Conservation (phyloP, 169 alveolate genomes). For the Eimeria maxima region DNA sequence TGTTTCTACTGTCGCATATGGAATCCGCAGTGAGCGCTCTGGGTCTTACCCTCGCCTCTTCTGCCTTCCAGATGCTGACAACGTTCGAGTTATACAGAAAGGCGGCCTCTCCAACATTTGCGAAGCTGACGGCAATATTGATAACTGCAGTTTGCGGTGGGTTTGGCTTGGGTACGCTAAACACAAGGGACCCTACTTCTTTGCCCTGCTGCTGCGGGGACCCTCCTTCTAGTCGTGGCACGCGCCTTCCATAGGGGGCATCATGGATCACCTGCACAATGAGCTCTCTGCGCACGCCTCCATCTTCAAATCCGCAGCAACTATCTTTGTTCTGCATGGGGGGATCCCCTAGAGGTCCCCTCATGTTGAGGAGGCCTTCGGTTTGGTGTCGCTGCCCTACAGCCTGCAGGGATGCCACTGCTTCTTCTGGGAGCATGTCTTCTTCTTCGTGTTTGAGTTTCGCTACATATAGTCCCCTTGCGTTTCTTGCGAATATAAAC, state of each 20-base stretch:
- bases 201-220: background rate
- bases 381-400: too few species aligned
- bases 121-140: conserved; percentile 31
- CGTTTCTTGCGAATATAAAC: conserved; percentile 13
- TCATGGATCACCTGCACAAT: conserved; percentile 17
- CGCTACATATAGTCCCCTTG: conserved; percentile 21
- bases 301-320: background rate
- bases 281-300: conserved; percentile 26
- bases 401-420: too few species aligned
- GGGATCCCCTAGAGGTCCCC: too few species aligned
- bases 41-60: conserved; percentile 60
- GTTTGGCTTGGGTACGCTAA: background rate
- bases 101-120: conserved; percentile 31
- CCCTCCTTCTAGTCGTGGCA: conserved; percentile 14
- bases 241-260: background rate
- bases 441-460: background rate
- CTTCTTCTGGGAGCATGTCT: background rate
- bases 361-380: too few species aligned
- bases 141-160: conserved; percentile 19
- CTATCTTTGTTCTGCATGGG: background rate
- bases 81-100: conserved; percentile 7
- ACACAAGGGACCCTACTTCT: background rate
- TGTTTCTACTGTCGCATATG: too few species aligned
- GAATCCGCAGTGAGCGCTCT: too few species aligned
- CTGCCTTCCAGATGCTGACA: conserved; percentile 33